Conservation (phyloP, 768 basidiomycete species). For the Stropharia rugosoannulata region DNA sequence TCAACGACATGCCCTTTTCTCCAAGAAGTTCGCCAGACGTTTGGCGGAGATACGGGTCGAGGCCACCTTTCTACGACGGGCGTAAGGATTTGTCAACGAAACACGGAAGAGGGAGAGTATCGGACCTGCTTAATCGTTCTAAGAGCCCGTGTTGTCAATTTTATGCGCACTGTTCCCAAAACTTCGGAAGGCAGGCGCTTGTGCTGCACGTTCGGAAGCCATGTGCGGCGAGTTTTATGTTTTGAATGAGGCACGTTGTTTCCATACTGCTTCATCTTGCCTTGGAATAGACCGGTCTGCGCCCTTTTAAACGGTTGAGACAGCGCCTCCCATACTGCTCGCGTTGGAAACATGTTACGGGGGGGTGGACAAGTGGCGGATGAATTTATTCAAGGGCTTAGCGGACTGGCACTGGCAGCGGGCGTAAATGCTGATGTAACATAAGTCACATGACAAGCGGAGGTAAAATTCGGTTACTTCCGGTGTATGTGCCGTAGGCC, state of each 20-base stretch:
- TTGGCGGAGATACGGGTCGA: slow-evolving; percentile 66
- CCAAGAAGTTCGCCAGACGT: slow-evolving; percentile 35
- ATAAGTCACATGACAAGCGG: too few species aligned
- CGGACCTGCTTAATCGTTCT: slow-evolving; percentile 82
- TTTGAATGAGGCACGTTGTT: slow-evolving; percentile 91
- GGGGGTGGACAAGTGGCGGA: too few species aligned
- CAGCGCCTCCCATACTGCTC: slow-evolving; percentile 33
- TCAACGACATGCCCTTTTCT: slow-evolving; percentile 47
- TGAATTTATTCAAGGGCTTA: too few species aligned
- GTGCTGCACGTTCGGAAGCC: slow-evolving; percentile 85
- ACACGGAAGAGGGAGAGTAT: background rate
- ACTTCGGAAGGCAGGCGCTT: slow-evolving; percentile 73
- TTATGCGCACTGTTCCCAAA: slow-evolving; percentile 60
- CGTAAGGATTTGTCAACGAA: background rate
- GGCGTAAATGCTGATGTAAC: too few species aligned
- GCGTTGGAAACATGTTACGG: slow-evolving; percentile 26
- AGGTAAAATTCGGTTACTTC: too few species aligned
- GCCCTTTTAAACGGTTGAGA: slow-evolving; percentile 80
- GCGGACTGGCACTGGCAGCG: too few species aligned
- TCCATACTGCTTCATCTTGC: slow-evolving; percentile 75
- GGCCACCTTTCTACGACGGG: slow-evolving; percentile 54
- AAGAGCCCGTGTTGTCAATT: slow-evolving; percentile 74
- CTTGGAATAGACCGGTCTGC: slow-evolving; percentile 81
- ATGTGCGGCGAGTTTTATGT: slow-evolving; percentile 82
- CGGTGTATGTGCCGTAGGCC: too few species aligned